Evolutionary conservation across 179 eudicot genomes (phyloP), one percentile per base, ranked within the genome.

Genomic region (Silene noctiflora): DNA sequence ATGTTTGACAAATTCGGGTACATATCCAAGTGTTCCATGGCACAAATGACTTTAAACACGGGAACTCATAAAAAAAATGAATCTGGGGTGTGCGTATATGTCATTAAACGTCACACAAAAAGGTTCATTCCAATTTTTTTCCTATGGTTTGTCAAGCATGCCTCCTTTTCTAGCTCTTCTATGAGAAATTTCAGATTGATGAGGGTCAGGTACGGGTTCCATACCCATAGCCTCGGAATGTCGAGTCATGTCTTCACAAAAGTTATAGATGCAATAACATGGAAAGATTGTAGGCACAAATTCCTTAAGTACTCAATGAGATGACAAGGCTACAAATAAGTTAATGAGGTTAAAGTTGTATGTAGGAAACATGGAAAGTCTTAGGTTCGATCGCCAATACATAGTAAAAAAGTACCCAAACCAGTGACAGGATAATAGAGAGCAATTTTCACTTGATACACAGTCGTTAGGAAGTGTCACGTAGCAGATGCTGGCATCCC

Each of bases 401-500:
- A 17, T 20, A 19, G 10, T 20, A 44, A n/a, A 64, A 64, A 8
- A 51, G 46, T 67, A 3, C 21, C 31, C 25, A 44, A 69, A 69
- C 31, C 55, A 6, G 58, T 7, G 31, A 64, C 1, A 29, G 11
- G 53, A 44, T 13, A 31, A 35, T 3, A 56, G 39, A 8, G 19
- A 39, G 72, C 27, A 42, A 10, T 6, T 44, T 69, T 4, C 31
- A 13, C 12, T 69, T 42, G 72, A 42, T 11, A 69, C 48, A 69
- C 21, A 46, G 72, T 69, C 6, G 33, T n/a, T 4, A 56, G 72
- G 11, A 69, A 20, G 58, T 42, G 72, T 17, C 53, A 67, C 63
- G 9, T 48, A 70, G 65, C 35, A 22, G 55, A n/a, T 17, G 29
- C 4, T 53, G 46, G 56, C 20, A 42, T 33, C 16, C 48, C 19